Conservation (phyloP, 208 protist genomes). For the Leishmania lainsoni region DNA sequence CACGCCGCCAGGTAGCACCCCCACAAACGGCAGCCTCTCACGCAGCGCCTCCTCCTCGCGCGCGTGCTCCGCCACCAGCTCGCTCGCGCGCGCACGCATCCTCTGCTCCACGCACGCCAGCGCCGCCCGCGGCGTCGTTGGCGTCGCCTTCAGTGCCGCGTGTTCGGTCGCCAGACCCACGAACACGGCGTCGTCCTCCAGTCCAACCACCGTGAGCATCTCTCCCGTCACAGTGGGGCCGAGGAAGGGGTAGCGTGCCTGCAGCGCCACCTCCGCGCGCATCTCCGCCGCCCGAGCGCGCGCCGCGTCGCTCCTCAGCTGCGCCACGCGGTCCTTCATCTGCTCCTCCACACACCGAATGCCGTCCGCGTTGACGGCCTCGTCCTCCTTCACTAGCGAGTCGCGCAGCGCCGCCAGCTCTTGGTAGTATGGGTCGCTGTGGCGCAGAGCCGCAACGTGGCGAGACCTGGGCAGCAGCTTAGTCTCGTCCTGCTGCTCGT, state of each 20-base stretch:
- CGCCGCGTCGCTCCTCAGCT: slow-evolving; percentile 36
- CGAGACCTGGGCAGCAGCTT: slow-evolving; percentile 20
- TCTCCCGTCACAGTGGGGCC: neutral
- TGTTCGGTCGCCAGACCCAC: neutral
- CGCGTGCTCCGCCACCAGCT: slow-evolving; percentile 17
- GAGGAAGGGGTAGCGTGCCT: neutral
- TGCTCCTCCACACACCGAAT: slow-evolving; percentile 42
- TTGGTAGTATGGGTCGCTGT: slow-evolving; percentile 45
- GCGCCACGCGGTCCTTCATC: slow-evolving; percentile 45
- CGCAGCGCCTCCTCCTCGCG: slow-evolving; percentile 27
- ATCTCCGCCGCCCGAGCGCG: neutral
- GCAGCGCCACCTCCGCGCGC: neutral
- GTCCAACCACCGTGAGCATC: neutral
- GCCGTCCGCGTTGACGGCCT: slow-evolving; percentile 21
- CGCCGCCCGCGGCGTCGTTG: neutral
- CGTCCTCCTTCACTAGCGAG: slow-evolving; percentile 33
- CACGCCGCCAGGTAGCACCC: slow-evolving; percentile 29
- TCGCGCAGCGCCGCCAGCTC: slow-evolving; percentile 43
- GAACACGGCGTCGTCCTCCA: slow-evolving; percentile 1
- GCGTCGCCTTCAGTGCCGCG: neutral
- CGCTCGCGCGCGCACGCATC: slow-evolving; percentile 30
- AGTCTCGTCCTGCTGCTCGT: slow-evolving; percentile 18
- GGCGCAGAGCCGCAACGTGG: slow-evolving; percentile 18
- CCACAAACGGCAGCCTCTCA: too few species aligned
- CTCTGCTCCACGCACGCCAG: slow-evolving; percentile 17